These are phyloP conservation scores for Aulographum hederae DNA, from an alignment of 2,329 filamentous ascomycete genomes.

Conservation along the genomic window DNA sequence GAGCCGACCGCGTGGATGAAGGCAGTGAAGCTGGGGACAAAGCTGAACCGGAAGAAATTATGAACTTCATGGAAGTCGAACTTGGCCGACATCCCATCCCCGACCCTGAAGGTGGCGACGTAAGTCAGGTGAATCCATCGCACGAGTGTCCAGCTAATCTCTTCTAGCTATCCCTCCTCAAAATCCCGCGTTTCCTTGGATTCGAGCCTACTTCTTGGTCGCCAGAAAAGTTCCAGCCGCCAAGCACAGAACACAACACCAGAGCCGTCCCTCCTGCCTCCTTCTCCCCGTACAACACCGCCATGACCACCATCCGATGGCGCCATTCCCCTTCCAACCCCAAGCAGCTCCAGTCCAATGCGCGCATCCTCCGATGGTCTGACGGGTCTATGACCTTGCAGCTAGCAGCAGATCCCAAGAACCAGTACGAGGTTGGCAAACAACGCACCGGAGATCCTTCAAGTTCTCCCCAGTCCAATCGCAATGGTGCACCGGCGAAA, in stretches of 20 bases:
- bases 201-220: slow-evolving; percentile 51
- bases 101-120: slow-evolving; percentile 51
- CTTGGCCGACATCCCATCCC: slow-evolving; percentile 53
- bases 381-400: slow-evolving; percentile 61
- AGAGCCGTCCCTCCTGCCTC: slow-evolving; percentile 24
- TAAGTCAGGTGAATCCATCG: slow-evolving; percentile 16
- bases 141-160: slow-evolving; percentile 6
- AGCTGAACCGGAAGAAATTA: slow-evolving; percentile 12
- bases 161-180: slow-evolving; percentile 46
- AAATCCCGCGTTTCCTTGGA: slow-evolving; percentile 54
- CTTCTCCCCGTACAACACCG: slow-evolving; percentile 43
- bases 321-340: slow-evolving; percentile 47
- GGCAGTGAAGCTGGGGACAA: slow-evolving; percentile 25
- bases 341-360: slow-evolving; percentile 53
- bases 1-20: slow-evolving; percentile 40
- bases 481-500: slow-evolving; percentile 35
- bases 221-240: slow-evolving; percentile 46
- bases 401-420: slow-evolving; percentile 46
- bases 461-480: slow-evolving; percentile 37
- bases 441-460: slow-evolving; percentile 47
- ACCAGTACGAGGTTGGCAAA: slow-evolving; percentile 54
- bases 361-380: slow-evolving; percentile 58
- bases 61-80: slow-evolving; percentile 41
- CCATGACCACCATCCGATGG: slow-evolving; percentile 51
- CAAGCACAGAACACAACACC: slow-evolving; percentile 36